Conservation (phyloP, 345 rosid species). For the Arabidopsis arenosa region DNA sequence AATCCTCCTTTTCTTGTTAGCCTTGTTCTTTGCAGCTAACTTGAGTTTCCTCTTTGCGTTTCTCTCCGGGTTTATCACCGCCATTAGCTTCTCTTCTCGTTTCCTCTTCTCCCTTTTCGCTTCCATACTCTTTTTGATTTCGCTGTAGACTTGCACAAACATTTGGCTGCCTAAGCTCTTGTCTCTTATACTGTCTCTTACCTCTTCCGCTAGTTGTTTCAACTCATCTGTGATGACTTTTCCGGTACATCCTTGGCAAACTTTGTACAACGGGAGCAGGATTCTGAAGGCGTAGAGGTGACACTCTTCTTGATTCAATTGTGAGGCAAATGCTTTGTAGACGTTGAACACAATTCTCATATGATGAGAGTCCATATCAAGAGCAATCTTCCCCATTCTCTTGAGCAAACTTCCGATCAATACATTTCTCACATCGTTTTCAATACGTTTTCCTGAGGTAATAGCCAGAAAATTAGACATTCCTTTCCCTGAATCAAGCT, state of each 20-base stretch:
- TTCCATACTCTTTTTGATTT: constrained; percentile 34
- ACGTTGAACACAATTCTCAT: constrained; percentile 60
- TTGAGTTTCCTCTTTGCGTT: constrained; percentile 78
- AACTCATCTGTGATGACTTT: constrained; percentile 62
- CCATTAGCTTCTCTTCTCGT: constrained; percentile 29
- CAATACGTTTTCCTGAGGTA: neutral
- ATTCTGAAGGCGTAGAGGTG: constrained; percentile 51
- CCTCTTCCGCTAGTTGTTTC: neutral
- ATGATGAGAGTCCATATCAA: constrained; percentile 68
- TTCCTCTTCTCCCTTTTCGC: constrained; percentile 44
- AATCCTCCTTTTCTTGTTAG: constrained; percentile 70
- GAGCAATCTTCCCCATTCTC: constrained; percentile 66
- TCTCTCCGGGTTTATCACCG: constrained; percentile 56
- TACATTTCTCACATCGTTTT: constrained; percentile 36
- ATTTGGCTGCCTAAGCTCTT: neutral
- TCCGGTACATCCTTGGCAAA: constrained; percentile 74
- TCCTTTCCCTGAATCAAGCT: no score
- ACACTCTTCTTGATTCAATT: constrained; percentile 51
- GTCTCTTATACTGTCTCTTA: neutral
- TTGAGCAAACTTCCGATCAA: constrained; percentile 39
- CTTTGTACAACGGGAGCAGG: constrained; percentile 69
- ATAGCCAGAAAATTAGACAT: no score
- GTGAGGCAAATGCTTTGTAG: constrained; percentile 49
- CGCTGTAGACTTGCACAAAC: neutral
- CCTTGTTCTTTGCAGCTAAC: constrained; percentile 62